Evolutionary conservation across 306 rosid species (phyloP), one percentile per base, ranked within the genome.

Genomic region (Quercus parvula): DNA sequence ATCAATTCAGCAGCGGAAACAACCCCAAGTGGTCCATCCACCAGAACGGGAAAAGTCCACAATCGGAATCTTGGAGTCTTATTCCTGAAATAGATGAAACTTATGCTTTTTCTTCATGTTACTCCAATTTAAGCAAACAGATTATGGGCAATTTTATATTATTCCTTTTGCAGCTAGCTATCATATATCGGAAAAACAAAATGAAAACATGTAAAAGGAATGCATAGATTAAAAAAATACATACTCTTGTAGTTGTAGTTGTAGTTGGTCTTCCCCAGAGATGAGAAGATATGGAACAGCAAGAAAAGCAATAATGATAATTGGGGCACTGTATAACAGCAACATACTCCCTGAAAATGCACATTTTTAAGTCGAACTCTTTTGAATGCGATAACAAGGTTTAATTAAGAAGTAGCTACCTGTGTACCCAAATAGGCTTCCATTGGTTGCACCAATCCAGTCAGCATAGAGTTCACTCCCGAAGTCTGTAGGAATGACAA

Each of bases 1-100:
- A 92, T 79, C 0, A 92, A 33, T 83, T 94, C 98, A 62, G 97
- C 77, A 49, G 91, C 98, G 80, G 94, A 89, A 87, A 94, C 92
- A 31, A 94, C 97, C 63, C 96, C 97, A 61, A 94, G 87, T 33
- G 98, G 97, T 55, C 97, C 98, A 24, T 90, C 88, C 66, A 94
- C 90, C 61, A 94, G 57, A 84, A 91, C 89, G 33, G 98, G 98
- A 66, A 92, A 86, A 1, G 98, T 94, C 98, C 97, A 94, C 74
- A 92, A 86, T 57, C 93, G 84, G 64, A 82, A 86, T 20, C 92
- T 84, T 22, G 98, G 94, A 67, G 24, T 69, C 86, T 85, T 90
- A 81, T 87, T 90, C 82, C 96, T 93, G 76, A 74, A 51, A 83
- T 18, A 28, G 54, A 14, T 68, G 19, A 68, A 49, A 13, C 15